Percentiles rank a stretch among this genome's conserved stretches.
phyloP scores from a whole-genome alignment of 331 rosid species.

The Pyrus hybrid region DNA sequence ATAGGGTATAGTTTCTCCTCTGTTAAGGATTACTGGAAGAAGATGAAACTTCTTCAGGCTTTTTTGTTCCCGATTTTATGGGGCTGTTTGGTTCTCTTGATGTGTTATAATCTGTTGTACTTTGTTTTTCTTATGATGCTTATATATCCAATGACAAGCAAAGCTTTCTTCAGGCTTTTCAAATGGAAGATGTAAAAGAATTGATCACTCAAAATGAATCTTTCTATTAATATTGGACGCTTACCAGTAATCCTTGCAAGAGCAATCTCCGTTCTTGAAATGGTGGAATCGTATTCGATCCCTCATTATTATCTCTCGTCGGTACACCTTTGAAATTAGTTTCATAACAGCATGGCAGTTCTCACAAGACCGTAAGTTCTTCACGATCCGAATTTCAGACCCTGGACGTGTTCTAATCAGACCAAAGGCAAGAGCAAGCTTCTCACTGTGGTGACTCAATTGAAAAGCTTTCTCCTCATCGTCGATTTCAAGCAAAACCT shows the following conservation, averaged over 20 bases:
- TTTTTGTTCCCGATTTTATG: neutral
- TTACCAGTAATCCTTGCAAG: constrained; percentile 50
- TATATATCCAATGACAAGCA: neutral
- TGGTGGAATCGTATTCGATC: constrained; percentile 54
- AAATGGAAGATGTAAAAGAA: neutral
- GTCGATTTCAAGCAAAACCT: constrained; percentile 45
- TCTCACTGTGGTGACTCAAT: constrained; percentile 56
- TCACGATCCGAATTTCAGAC: constrained; percentile 39
- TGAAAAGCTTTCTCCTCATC: constrained; percentile 40
- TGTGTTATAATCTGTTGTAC: neutral
- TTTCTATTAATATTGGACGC: neutral
- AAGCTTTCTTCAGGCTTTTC: neutral
- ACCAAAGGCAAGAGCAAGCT: constrained; percentile 58
- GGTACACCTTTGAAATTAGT: constrained; percentile 35
- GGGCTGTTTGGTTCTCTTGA: neutral
- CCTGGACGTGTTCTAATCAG: constrained; percentile 18
- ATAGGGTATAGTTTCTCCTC: constrained; percentile 77
- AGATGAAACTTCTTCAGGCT: constrained; percentile 29
- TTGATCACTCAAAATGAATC: neutral
- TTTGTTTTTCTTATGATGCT: neutral
- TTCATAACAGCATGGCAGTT: constrained; percentile 58
- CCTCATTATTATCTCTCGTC: constrained; percentile 41
- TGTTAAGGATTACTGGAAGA: constrained; percentile 64
- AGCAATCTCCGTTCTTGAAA: constrained; percentile 47
- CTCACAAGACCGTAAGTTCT: constrained; percentile 43